These are phyloP conservation scores for Neofusicoccum sp. DNA, from an alignment of 2,329 filamentous ascomycete species.

Conservation along the genomic window DNA sequence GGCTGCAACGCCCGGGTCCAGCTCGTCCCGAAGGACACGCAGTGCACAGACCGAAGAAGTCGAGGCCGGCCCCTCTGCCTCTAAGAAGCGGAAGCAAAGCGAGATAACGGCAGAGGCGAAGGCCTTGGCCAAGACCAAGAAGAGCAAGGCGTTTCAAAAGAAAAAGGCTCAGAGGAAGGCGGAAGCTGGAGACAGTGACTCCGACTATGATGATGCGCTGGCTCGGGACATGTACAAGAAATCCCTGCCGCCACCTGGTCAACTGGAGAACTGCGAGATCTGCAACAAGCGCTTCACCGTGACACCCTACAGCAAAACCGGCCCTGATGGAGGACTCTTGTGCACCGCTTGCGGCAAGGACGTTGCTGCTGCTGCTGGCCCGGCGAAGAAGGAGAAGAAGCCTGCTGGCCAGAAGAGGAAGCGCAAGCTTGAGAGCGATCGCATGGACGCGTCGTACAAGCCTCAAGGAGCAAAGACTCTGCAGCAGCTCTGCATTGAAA, in stretches of 20 bases:
- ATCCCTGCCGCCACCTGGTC: constrained; percentile 66
- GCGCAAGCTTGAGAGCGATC: constrained; percentile 76
- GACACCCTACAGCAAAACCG: constrained; percentile 80
- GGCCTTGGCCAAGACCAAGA: constrained; percentile 39
- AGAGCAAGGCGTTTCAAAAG: constrained; percentile 51
- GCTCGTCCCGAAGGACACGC: constrained; percentile 17
- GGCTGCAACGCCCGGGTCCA: constrained; percentile 24
- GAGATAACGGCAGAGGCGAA: constrained; percentile 14
- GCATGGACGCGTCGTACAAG: constrained; percentile 70
- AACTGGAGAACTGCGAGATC: constrained; percentile 82
- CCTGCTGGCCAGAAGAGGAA: constrained; percentile 60
- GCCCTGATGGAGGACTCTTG: constrained; percentile 79
- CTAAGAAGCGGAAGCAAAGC: constrained; percentile 44
- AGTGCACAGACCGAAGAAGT: constrained; percentile 53
- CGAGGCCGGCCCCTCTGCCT: constrained; percentile 15
- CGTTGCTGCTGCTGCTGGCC: constrained; percentile 64
- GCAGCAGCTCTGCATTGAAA: constrained; percentile 63
- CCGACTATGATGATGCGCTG: constrained; percentile 47
- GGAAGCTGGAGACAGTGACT: constrained; percentile 44
- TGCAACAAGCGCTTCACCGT: constrained; percentile 91
- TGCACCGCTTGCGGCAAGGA: constrained; percentile 80
- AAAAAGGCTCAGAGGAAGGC: constrained; percentile 46
- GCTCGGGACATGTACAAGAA: constrained; percentile 56
- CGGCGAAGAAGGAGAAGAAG: constrained; percentile 58
- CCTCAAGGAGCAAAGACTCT: constrained; percentile 65